Evolutionary conservation across 495 filamentous ascomycete species (phyloP), one percentile per base, ranked within the genome.

Genomic region (Ramalina intermedia): DNA sequence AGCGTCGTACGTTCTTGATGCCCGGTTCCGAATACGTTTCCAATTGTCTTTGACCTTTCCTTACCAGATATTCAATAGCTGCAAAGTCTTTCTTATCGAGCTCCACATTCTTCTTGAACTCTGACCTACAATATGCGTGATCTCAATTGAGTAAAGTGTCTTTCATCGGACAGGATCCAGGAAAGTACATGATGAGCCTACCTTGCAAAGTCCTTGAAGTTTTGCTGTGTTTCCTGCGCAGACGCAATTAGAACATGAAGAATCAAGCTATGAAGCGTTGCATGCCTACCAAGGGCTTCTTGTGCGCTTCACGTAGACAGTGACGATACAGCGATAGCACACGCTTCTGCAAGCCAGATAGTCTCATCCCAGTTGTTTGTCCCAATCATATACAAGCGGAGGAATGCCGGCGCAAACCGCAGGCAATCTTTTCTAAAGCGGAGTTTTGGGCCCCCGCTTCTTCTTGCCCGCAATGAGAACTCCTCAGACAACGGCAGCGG

Each of bases 291-390:
- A 65, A 56, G 44, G 91, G 87, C 64, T 98, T 98, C 56, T 81
- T 84, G 46, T 80, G 72, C 46, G 80, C 77, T 57, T 82, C 85
- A 43, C 87, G 73, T 24, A 98, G 70, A 56, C 88, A 96, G 56
- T 78, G 75, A 41, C 88, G 80, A 58, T 96, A 98, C 9, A 98
- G 77, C 35, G 78, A 71, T 37, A 96, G 63, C 7, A 98, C 89
- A 48, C 93, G 84, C 60, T 78, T 81, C 58, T 98, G 93, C n/a
- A 96, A 71, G 35, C 93, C 93, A 8, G 90, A 93, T 17, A 85
- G 72, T 58, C 79, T 75, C 70, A 74, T 75, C 41, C 26, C 44
- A 11, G 8, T 33, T 9, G 29, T 9, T 3, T 0, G 1, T 7
- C 29, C 42, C 37, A 37, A 18, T 2, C 2, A 2, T 3, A 27